Conservation (phyloP, 2,329 filamentous ascomycete species). For the Chrysosporium queenslandicum region DNA sequence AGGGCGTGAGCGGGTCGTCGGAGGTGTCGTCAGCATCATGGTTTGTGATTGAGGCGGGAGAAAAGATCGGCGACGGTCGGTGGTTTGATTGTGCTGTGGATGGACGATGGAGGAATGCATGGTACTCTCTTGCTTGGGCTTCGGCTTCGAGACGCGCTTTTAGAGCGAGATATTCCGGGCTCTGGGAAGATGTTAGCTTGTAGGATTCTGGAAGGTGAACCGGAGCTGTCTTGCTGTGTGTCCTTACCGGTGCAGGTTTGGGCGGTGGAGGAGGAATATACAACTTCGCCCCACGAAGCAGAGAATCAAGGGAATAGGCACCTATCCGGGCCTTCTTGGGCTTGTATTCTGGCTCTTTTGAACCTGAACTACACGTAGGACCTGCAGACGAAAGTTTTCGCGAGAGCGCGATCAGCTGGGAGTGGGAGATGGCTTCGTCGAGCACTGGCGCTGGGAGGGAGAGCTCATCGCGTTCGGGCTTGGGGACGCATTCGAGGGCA, state of each 20-base stretch:
- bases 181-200: slow-evolving; percentile 39
- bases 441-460: slow-evolving; percentile 26
- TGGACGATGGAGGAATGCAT: slow-evolving; percentile 61
- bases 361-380: neutral
- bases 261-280: slow-evolving; percentile 72
- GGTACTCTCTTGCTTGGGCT: slow-evolving; percentile 72
- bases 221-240: neutral
- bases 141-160: slow-evolving; percentile 77
- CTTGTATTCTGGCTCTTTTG: slow-evolving; percentile 22
- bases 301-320: slow-evolving; percentile 51
- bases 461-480: slow-evolving; percentile 26
- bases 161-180: slow-evolving; percentile 70
- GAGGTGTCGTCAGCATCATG: slow-evolving; percentile 36
- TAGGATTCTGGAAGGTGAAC: neutral
- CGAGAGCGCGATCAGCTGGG: slow-evolving; percentile 32
- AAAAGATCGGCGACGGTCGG: slow-evolving; percentile 36
- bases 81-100: slow-evolving; percentile 30
- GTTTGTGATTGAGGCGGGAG: slow-evolving; percentile 44
- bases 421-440: slow-evolving; percentile 35
- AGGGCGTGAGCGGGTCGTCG: slow-evolving; percentile 38
- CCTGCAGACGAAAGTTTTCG: slow-evolving; percentile 20
- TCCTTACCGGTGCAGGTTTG: slow-evolving; percentile 62
- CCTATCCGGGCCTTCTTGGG: neutral
- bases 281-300: slow-evolving; percentile 61
- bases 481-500: slow-evolving; percentile 31